phyloP scores from a whole-genome alignment of 164 flowering plant genomes.

The Cinnamomum micranthum region DNA sequence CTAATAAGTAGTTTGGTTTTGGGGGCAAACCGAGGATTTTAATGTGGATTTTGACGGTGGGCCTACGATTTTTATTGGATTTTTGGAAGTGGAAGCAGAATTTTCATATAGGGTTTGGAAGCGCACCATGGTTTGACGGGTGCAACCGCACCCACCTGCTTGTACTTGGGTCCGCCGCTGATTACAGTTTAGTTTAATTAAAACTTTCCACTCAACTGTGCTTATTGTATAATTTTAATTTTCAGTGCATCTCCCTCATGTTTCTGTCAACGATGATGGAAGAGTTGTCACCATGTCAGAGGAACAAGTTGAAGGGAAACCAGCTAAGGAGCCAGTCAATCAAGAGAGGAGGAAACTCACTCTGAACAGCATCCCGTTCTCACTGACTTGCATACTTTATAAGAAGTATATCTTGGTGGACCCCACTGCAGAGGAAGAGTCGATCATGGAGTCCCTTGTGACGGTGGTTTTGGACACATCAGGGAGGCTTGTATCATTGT shows the following conservation, averaged over 20 bases:
- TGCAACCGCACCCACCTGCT: too few relatives aligned
- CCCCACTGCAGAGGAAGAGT: slow-evolving; percentile 77
- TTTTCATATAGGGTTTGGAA: too few relatives aligned
- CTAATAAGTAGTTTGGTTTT: too few relatives aligned
- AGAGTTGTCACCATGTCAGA: slow-evolving; percentile 51
- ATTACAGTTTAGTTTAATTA: too few relatives aligned
- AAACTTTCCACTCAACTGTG: neutral
- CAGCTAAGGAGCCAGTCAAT: slow-evolving; percentile 53
- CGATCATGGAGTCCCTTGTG: slow-evolving; percentile 49
- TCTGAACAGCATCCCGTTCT: slow-evolving; percentile 52
- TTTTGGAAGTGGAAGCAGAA: too few relatives aligned
- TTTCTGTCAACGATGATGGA: slow-evolving; percentile 81
- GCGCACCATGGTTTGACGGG: too few relatives aligned
- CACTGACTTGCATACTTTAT: slow-evolving; percentile 82
- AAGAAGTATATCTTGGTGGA: slow-evolving; percentile 83
- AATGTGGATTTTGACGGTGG: too few relatives aligned
- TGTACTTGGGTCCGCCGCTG: too few relatives aligned
- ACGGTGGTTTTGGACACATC: slow-evolving; percentile 68
- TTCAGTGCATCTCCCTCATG: slow-evolving; percentile 84
- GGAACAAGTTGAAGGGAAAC: slow-evolving; percentile 36
- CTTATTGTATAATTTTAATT: slow-evolving; percentile 9
- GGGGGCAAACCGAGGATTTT: too few relatives aligned
- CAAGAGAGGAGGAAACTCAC: slow-evolving; percentile 69
- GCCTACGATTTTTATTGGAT: too few relatives aligned
- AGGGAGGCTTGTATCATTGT: slow-evolving; percentile 69